phyloP scores from a whole-genome alignment of 257 asterid genomes.

The Pogostemon cablin region DNA sequence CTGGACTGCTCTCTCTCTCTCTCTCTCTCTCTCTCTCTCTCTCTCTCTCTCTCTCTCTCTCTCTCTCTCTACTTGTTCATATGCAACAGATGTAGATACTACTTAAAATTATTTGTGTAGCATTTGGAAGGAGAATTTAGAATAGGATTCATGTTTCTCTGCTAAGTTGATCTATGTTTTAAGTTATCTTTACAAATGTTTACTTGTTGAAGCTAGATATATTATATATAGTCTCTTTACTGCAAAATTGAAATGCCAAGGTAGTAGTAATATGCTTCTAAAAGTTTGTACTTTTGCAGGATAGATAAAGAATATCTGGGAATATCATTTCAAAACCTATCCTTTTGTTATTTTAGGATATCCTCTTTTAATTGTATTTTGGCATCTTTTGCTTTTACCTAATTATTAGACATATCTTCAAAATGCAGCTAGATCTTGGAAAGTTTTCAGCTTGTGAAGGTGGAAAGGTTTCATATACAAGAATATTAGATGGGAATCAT shows the following conservation, averaged over 20 bases:
- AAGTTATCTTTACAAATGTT: conserved; percentile 29
- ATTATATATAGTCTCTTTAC: background rate
- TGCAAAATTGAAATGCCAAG: background rate
- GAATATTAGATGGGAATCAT: conserved; percentile 71
- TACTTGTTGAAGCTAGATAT: background rate
- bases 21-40: background rate
- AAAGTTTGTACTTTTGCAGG: conserved; percentile 7
- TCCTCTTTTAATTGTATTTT: conserved; percentile 15
- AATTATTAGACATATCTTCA: background rate
- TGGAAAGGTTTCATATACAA: conserved; percentile 50
- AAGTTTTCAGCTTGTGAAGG: conserved; percentile 54
- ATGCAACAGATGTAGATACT: no score
- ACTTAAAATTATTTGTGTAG: conserved; percentile 11
- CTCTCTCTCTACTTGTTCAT: background rate
- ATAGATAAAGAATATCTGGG: conserved; percentile 15
- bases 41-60: background rate
- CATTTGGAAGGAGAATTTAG: conserved; percentile 34
- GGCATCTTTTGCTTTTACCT: conserved; percentile 13
- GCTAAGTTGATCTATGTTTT: conserved; percentile 18
- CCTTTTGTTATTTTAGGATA: background rate
- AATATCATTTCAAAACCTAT: conserved; percentile 18
- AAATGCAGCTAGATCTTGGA: conserved; percentile 71
- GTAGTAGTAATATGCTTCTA: conserved; percentile 11
- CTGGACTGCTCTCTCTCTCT: background rate
- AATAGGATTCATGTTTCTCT: conserved; percentile 30